Conservation (phyloP, 495 filamentous ascomycete species). For the Niebla homalea region DNA sequence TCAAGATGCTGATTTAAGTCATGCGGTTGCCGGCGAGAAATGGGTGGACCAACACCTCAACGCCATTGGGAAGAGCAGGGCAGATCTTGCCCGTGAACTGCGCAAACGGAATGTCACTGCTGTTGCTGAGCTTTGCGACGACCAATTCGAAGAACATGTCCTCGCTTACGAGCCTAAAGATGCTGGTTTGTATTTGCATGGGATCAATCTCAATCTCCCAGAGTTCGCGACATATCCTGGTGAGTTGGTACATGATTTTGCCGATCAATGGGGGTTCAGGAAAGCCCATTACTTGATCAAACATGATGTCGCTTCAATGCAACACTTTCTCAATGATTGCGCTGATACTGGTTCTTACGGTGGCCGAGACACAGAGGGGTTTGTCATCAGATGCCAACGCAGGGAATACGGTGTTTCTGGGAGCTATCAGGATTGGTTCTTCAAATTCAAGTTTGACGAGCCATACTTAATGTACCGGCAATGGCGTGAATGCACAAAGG, state of each 20-base stretch:
- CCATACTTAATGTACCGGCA: slow-evolving; percentile 97
- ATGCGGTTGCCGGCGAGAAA: slow-evolving; percentile 70
- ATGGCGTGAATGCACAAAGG: slow-evolving; percentile 94
- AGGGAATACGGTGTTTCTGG: slow-evolving; percentile 27
- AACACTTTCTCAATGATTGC: slow-evolving; percentile 65
- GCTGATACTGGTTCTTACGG: slow-evolving; percentile 77
- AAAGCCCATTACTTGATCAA: slow-evolving; percentile 71
- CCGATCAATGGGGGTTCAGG: slow-evolving; percentile 86
- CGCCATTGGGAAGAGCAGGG: slow-evolving; percentile 57
- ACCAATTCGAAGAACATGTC: slow-evolving; percentile 93
- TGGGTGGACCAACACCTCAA: slow-evolving; percentile 74
- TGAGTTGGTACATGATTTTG: slow-evolving; percentile 69
- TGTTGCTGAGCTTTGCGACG: slow-evolving; percentile 93
- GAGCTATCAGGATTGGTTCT: slow-evolving; percentile 81
- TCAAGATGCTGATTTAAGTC: slow-evolving; percentile 53
- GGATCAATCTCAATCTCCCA: slow-evolving; percentile 86
- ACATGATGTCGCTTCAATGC: slow-evolving; percentile 58
- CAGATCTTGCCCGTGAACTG: slow-evolving; percentile 62
- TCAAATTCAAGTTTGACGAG: slow-evolving; percentile 99
- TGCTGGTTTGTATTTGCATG: slow-evolving; percentile 90
- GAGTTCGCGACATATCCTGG: slow-evolving; percentile 76
- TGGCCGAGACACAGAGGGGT: slow-evolving; percentile 88
- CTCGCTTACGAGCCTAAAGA: slow-evolving; percentile 70
- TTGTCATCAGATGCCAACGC: slow-evolving; percentile 83
- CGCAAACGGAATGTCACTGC: slow-evolving; percentile 76